phyloP scores from a whole-genome alignment of 2,329 filamentous ascomycete species.

The Hymenoscyphus fructigenus region DNA sequence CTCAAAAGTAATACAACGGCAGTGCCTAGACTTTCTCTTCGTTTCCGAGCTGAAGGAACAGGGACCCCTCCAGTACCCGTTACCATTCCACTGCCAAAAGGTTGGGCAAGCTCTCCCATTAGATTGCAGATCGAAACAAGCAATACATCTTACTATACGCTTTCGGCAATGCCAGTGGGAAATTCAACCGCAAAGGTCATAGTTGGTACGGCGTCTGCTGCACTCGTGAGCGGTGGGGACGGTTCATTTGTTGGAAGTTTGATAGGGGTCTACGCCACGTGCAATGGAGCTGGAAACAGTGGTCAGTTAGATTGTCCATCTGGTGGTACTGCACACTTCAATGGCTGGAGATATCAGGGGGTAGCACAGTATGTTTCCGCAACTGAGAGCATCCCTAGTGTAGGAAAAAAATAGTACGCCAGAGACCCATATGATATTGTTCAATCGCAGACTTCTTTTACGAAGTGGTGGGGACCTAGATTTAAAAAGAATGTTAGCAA shows the following conservation, averaged over 20 bases:
- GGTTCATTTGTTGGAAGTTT: constrained; percentile 21
- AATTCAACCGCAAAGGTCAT: constrained; percentile 44
- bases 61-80: constrained; percentile 16
- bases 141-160: constrained; percentile 23
- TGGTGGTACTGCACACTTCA: background rate
- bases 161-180: constrained; percentile 17
- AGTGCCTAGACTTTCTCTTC: constrained; percentile 3
- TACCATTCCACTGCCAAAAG: constrained; percentile 10
- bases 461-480: no score
- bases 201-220: constrained; percentile 42
- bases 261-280: constrained; percentile 50
- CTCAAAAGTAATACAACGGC: background rate
- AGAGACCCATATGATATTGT: background rate
- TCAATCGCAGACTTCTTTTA: no score
- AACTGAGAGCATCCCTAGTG: background rate
- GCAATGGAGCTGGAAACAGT: constrained; percentile 41
- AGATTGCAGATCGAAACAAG: constrained; percentile 18
- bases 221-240: constrained; percentile 23
- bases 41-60: constrained; percentile 19
- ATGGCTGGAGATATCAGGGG: background rate
- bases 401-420: background rate
- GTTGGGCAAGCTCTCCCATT: constrained; percentile 14
- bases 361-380: background rate
- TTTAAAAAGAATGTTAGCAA: no score
- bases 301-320: background rate